Evolutionary conservation across 805 yeast species (phyloP).

Genomic region (Candida schatavii): DNA sequence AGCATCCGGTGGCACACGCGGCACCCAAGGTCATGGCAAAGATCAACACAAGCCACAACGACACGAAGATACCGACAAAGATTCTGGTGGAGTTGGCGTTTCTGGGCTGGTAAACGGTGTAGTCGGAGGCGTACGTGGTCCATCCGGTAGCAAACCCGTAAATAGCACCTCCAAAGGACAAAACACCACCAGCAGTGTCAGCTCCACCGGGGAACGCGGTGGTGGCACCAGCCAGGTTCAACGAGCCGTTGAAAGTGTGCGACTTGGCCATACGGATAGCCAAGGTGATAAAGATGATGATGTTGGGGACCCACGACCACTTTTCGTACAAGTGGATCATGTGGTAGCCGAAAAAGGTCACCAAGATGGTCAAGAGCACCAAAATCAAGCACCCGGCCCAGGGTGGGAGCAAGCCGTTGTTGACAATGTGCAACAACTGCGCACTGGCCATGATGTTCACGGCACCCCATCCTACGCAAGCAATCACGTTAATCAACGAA

Average conservation of each 20-base stretch:
- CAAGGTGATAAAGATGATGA: slow-evolving; percentile 68
- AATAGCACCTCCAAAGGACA: slow-evolving; percentile 78
- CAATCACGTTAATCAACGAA: slow-evolving; percentile 71
- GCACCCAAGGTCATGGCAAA: slow-evolving; percentile 83
- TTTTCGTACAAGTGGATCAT: slow-evolving; percentile 80
- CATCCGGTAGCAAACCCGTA: slow-evolving; percentile 93
- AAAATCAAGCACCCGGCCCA: slow-evolving; percentile 88
- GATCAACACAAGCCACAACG: slow-evolving; percentile 64
- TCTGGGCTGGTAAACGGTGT: slow-evolving; percentile 81
- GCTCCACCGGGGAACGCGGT: slow-evolving; percentile 53
- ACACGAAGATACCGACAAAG: slow-evolving; percentile 61
- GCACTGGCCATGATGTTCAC: slow-evolving; percentile 90
- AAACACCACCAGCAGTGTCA: slow-evolving; percentile 69
- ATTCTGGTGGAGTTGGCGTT: slow-evolving; percentile 56
- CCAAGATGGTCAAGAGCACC: slow-evolving; percentile 61
- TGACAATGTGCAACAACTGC: slow-evolving; percentile 74
- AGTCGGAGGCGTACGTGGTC: slow-evolving; percentile 91
- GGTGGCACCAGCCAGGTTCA: background rate
- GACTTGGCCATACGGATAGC: slow-evolving; percentile 73
- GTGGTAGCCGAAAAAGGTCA: slow-evolving; percentile 81
- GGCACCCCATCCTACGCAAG: slow-evolving; percentile 95
- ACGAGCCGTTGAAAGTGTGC: slow-evolving; percentile 51
- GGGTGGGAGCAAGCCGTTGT: slow-evolving; percentile 66
- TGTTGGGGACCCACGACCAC: slow-evolving; percentile 85
- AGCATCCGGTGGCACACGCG: slow-evolving; percentile 71